A percentile compares a stretch with the other conserved stretches of the same genome.
phyloP scores from a whole-genome alignment of 306 rosid genomes.

The Trifolium dubium region DNA sequence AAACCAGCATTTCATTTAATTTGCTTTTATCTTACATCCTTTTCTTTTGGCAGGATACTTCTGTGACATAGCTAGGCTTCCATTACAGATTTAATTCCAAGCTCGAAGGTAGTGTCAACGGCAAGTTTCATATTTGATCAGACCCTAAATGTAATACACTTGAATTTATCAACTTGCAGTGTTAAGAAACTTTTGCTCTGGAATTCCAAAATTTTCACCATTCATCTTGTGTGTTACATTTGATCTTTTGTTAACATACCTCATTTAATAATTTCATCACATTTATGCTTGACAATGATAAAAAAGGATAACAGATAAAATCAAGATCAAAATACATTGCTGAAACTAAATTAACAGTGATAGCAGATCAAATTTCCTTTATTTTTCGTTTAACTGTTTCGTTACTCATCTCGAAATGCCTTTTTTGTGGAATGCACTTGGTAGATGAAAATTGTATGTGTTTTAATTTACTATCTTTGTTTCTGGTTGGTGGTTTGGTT shows the following conservation, averaged over 20 bases:
- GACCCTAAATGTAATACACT: slow-evolving; percentile 28
- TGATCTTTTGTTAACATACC: slow-evolving; percentile 21
- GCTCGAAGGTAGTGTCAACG: neutral
- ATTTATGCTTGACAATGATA: slow-evolving; percentile 10
- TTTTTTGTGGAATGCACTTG: neutral
- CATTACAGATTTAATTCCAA: neutral
- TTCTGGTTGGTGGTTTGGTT: slow-evolving; percentile 28
- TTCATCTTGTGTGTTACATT: slow-evolving; percentile 31
- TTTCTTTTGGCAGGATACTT: slow-evolving; percentile 38
- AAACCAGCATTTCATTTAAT: neutral
- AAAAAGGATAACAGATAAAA: slow-evolving; percentile 26
- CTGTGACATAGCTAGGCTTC: slow-evolving; percentile 6
- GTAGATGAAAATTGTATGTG: neutral
- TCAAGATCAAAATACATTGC: slow-evolving; percentile 21
- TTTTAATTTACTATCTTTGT: slow-evolving; percentile 1
- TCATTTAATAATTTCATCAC: neutral
- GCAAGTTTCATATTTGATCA: slow-evolving; percentile 25
- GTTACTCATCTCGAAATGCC: slow-evolving; percentile 7
- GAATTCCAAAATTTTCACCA: slow-evolving; percentile 13
- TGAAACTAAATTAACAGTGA: slow-evolving; percentile 31
- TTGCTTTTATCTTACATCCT: neutral
- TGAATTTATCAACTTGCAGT: slow-evolving; percentile 20
- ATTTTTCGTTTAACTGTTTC: slow-evolving; percentile 11
- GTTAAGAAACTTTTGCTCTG: slow-evolving; percentile 18
- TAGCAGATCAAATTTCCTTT: neutral